Base-by-base conservation (phyloP, 148 eudicot genomes). In the Nyssa sinensis region DNA sequence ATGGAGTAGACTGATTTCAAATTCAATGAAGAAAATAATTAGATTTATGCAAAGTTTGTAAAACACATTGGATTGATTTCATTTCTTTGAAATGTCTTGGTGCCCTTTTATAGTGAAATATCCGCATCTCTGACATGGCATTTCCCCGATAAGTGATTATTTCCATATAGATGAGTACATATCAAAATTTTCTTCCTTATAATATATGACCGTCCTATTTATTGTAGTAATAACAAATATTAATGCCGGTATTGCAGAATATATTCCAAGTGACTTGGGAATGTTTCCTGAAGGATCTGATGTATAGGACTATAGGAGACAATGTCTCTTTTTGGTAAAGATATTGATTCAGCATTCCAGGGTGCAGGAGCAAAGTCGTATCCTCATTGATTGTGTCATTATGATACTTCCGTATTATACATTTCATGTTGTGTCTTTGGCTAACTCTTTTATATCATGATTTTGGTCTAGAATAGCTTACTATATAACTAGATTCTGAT, bases 291-390 rank as follows among this genome's bases (percentile, higher is more conserved):
- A 66, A 29, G 70, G 49, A 70, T 49, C n/a, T n/a, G 51, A 19
- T 49, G 35, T 37, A 39, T 39, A 35, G n/a, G n/a, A n/a, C n/a
- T 47, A 53, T 71, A 72, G 65, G 29, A 59, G 67, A 72, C 63
- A 58, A 85, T 85, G 88, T 83, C 85, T 77, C 57, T 29, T 71
- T 79, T 34, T 63, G 69, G 62, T 67, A 77, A 69, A 73, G 79
- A 68, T 71, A 61, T 75, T 28, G 85, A 82, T 71, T 55, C 74
- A 0, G 67, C 75, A 47, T 85, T 85, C 73, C 83, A 59, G 23
- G 85, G 85, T 32, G 83, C 83, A 44, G 88, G 85, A 67, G 69
- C 81, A 63, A 82, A 85, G 69, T 65, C 70, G 88, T 85, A 85
- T 85, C 85, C 88, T 25, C 37, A 41, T 62, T 28, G 35, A 29